phyloP scores from a whole-genome alignment of 176 grass and related monocot genomes.

The Bromus sterilis region DNA sequence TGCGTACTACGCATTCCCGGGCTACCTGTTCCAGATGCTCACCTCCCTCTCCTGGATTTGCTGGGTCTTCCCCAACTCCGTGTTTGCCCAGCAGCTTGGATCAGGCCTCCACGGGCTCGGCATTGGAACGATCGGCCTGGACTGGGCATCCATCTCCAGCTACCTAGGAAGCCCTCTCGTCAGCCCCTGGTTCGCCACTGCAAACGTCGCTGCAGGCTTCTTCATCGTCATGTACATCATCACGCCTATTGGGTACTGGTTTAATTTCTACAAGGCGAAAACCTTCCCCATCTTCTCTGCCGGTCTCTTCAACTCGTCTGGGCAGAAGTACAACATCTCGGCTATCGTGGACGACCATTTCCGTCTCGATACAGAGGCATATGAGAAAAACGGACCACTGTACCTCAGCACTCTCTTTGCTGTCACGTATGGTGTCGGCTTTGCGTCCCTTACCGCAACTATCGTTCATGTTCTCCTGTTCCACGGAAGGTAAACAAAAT shows the following conservation, averaged over 20 bases:
- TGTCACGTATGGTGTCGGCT: constrained; percentile 69
- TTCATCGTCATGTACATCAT: constrained; percentile 61
- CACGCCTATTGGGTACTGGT: constrained; percentile 58
- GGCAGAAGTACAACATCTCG: constrained; percentile 68
- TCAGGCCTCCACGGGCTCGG: constrained; percentile 67
- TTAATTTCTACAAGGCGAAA: constrained; percentile 56
- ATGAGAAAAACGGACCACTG: constrained; percentile 47
- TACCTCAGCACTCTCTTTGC: constrained; percentile 82
- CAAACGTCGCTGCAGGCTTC: constrained; percentile 72
- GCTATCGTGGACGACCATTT: constrained; percentile 61
- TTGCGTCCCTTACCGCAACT: constrained; percentile 76
- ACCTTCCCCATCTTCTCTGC: constrained; percentile 81
- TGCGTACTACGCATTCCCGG: constrained; percentile 69
- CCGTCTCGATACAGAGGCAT: constrained; percentile 49
- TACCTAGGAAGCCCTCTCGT: constrained; percentile 83
- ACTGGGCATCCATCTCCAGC: constrained; percentile 68
- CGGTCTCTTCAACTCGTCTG: constrained; percentile 38
- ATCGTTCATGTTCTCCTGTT: constrained; percentile 75
- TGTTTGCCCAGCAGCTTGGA: constrained; percentile 72
- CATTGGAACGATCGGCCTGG: constrained; percentile 53
- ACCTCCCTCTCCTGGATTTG: constrained; percentile 93
- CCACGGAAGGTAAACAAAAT: constrained; percentile 61
- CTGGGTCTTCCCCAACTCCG: constrained; percentile 57
- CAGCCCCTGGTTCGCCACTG: constrained; percentile 90
- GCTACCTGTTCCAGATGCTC: constrained; percentile 88